Evolutionary conservation across 2,329 filamentous ascomycete species (phyloP).

Genomic region (Amylocarpus encephaloides): DNA sequence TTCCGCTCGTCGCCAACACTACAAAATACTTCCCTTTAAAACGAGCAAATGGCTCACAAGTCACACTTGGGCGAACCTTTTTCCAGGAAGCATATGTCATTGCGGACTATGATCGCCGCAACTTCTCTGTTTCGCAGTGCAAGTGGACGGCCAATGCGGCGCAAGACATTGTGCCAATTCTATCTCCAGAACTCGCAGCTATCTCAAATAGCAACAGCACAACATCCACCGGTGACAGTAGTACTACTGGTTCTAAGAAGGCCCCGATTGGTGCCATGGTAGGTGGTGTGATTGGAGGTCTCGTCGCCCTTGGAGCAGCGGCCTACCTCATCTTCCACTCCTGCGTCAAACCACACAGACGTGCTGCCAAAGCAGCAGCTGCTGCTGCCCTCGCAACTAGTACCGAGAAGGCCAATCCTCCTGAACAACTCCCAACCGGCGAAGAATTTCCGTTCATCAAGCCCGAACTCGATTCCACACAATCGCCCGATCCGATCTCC

Average conservation of each 20-base stretch:
- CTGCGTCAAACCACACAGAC: constrained; percentile 1
- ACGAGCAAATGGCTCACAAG: constrained; percentile 31
- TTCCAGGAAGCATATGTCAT: constrained; percentile 34
- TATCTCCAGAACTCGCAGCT: not conserved
- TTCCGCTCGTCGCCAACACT: constrained; percentile 33
- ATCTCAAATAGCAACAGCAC: not conserved
- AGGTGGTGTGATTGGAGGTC: constrained; percentile 1
- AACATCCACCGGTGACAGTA: not conserved
- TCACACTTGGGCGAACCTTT: constrained; percentile 35
- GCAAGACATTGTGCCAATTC: not conserved
- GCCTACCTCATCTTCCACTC: not conserved
- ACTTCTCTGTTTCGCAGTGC: constrained; percentile 1
- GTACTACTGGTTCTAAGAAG: not conserved
- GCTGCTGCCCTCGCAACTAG: not conserved
- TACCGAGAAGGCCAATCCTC: not conserved
- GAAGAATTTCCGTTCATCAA: not conserved
- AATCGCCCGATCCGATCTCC: not conserved
- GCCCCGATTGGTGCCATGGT: constrained; percentile 2
- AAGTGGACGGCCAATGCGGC: not conserved
- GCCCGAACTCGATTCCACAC: constrained; percentile 1
- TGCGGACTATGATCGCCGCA: constrained; percentile 2
- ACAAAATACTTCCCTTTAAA: constrained; percentile 40
- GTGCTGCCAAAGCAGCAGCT: not conserved
- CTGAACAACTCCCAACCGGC: not conserved
- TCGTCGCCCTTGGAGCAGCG: not conserved